Conservation (phyloP, 2,329 filamentous ascomycete genomes). For the Colletotrichum camelliae region DNA sequence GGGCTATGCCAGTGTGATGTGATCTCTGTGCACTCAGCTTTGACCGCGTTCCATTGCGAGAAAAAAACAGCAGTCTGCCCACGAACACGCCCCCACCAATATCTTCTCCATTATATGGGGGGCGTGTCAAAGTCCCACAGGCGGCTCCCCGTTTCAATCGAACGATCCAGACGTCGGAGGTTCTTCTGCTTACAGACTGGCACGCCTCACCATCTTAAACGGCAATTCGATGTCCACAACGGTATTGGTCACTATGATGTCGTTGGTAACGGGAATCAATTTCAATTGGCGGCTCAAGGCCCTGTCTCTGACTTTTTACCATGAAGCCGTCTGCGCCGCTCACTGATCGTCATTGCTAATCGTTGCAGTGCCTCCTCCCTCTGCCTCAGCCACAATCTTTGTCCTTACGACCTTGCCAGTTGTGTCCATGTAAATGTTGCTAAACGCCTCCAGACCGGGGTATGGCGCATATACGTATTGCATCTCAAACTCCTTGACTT, state of each 20-base stretch:
- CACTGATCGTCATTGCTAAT: slow-evolving; percentile 45
- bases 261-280: background rate
- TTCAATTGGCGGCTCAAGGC: background rate
- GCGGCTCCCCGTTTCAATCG: background rate
- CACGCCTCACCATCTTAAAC: background rate
- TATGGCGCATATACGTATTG: slow-evolving; percentile 61
- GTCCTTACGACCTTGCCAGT: slow-evolving; percentile 54
- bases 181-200: slow-evolving; percentile 5
- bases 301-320: background rate
- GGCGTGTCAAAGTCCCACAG: background rate
- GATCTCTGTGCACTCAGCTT: background rate
- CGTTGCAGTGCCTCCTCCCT: slow-evolving; percentile 57
- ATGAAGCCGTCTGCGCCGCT: background rate
- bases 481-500: slow-evolving; percentile 50
- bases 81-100: background rate
- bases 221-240: background rate
- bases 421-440: slow-evolving; percentile 53
- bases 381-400: slow-evolving; percentile 55
- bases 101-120: background rate
- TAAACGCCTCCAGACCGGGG: slow-evolving; percentile 47
- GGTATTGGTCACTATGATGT: background rate
- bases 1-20: background rate
- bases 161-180: slow-evolving; percentile 11
- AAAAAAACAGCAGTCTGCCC: background rate
- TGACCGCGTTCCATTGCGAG: background rate